Percentiles rank a stretch among this genome's conserved stretches.
Evolutionary conservation across 1,139 yeast species (phyloP).

Genomic region (Trichomonascaceae sp.): DNA sequence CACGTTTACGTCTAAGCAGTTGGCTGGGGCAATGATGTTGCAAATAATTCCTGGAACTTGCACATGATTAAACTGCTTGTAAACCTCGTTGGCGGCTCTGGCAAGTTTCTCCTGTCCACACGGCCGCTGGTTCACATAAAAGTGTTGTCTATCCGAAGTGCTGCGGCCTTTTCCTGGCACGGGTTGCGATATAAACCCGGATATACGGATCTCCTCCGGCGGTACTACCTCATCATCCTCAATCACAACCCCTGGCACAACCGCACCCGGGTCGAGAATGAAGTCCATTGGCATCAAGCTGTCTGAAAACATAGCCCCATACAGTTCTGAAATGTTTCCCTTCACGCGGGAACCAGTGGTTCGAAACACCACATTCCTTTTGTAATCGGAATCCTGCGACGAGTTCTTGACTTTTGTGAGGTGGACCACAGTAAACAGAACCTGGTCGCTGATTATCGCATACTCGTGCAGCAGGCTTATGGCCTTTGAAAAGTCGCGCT

Average conservation of each 20-base stretch:
- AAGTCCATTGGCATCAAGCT: slow-evolving; percentile 39
- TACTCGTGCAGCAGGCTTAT: slow-evolving; percentile 52
- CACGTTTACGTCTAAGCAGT: slow-evolving; percentile 60
- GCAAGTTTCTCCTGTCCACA: slow-evolving; percentile 42
- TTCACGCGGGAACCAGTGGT: slow-evolving; percentile 24
- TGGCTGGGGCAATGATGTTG: slow-evolving; percentile 38
- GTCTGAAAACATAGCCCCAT: slow-evolving; percentile 51
- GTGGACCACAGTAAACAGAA: slow-evolving; percentile 49
- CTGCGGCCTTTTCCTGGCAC: slow-evolving; percentile 69
- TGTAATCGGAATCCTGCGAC: not conserved
- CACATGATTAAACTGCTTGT: slow-evolving; percentile 52
- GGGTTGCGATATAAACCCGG: slow-evolving; percentile 60
- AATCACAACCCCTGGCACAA: slow-evolving; percentile 3
- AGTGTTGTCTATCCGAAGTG: slow-evolving; percentile 58
- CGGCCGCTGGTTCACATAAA: slow-evolving; percentile 69
- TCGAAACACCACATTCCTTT: slow-evolving; percentile 20
- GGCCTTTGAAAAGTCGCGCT: slow-evolving; percentile 60
- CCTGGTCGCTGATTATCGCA: slow-evolving; percentile 44
- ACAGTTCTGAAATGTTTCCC: slow-evolving; percentile 53
- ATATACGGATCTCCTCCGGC: slow-evolving; percentile 1
- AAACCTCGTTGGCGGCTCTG: slow-evolving; percentile 59
- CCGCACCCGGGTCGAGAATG: slow-evolving; percentile 7
- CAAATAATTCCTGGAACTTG: slow-evolving; percentile 67
- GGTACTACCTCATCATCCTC: slow-evolving; percentile 1
- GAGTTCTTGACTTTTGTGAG: slow-evolving; percentile 17